Conservation (phyloP, 106 monocot species). For the Dendrobium catenatum region DNA sequence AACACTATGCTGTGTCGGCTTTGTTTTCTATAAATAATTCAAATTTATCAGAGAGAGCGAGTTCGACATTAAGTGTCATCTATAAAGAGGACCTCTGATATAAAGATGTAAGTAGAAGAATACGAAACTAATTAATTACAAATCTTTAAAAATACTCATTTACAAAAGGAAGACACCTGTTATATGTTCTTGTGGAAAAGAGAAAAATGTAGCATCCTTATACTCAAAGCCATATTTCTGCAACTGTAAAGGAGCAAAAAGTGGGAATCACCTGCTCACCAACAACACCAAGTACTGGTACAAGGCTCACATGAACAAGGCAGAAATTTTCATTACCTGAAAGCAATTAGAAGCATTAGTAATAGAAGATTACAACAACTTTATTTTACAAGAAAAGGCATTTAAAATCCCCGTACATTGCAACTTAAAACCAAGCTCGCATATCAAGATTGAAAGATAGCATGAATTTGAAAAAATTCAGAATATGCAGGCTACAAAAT, state of each 20-base stretch:
- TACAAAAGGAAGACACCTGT: background rate
- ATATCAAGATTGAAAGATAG: background rate
- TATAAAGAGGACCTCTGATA: background rate
- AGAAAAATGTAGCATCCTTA: background rate
- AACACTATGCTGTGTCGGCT: constrained; percentile 82
- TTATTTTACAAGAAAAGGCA: background rate
- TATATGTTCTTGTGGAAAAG: background rate
- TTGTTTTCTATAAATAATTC: constrained; percentile 53
- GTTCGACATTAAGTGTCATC: background rate
- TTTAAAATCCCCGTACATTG: background rate
- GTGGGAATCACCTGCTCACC: constrained; percentile 67
- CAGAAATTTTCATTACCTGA: constrained; percentile 75
- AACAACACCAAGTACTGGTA: constrained; percentile 71
- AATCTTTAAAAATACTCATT: background rate
- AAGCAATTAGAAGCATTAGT: background rate
- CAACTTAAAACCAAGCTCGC: background rate
- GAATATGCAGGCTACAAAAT: background rate
- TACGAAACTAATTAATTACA: background rate
- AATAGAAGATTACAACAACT: background rate
- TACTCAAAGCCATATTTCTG: background rate
- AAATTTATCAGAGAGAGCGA: background rate
- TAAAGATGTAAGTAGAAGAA: background rate
- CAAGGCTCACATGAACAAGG: constrained; percentile 80
- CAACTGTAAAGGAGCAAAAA: background rate
- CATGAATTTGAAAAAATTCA: background rate